phyloP scores from a whole-genome alignment of 345 rosid species.

The Salix koriyanagi region DNA sequence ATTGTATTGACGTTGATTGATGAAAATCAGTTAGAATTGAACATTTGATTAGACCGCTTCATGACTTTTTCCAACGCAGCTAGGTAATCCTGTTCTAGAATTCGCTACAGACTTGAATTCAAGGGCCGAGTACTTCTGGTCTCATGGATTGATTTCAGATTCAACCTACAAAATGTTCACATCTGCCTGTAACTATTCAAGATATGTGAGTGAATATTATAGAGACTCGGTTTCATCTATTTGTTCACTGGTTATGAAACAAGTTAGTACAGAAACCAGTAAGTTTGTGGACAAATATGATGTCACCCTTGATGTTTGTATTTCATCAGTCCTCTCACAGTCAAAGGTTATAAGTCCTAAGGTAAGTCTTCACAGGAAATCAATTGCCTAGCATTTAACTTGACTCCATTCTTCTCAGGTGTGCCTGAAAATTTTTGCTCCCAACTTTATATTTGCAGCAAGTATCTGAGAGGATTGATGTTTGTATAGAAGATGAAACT shows the following conservation, averaged over 20 bases:
- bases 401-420: not conserved
- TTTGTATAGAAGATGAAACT: slow-evolving; percentile 91
- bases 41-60: not conserved
- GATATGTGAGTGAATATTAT: slow-evolving; percentile 84
- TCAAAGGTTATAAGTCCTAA: slow-evolving; percentile 72
- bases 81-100: slow-evolving; percentile 91
- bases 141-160: slow-evolving; percentile 92
- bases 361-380: slow-evolving; percentile 34
- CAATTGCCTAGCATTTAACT: not conserved
- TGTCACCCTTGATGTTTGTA: slow-evolving; percentile 87
- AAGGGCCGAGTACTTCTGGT: slow-evolving; percentile 95
- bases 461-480: slow-evolving; percentile 48
- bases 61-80: slow-evolving; percentile 33
- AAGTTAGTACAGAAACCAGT: slow-evolving; percentile 74
- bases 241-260: slow-evolving; percentile 74
- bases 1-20: not conserved
- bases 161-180: slow-evolving; percentile 81
- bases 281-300: slow-evolving; percentile 87
- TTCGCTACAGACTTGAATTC: slow-evolving; percentile 87
- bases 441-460: slow-evolving; percentile 2
- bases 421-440: not conserved
- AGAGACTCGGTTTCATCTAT: slow-evolving; percentile 65
- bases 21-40: not conserved
- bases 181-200: slow-evolving; percentile 79
- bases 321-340: slow-evolving; percentile 76